Evolutionary conservation across 2,329 filamentous ascomycete species (phyloP).

Genomic region (Arthrocladium fulminans): DNA sequence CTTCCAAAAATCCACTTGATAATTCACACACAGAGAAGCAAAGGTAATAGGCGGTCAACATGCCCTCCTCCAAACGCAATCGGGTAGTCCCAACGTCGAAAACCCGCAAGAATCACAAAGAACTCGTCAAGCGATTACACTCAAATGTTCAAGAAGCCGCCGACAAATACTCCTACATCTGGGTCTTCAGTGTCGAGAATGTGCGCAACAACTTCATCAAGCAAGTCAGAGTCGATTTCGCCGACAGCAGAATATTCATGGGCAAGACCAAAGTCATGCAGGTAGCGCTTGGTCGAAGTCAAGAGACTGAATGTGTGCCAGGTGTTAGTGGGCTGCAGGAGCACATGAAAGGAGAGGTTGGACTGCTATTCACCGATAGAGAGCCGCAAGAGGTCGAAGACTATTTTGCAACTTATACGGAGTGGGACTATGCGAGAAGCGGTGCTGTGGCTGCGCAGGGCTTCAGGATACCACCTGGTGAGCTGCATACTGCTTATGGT

Average conservation of each 20-base stretch:
- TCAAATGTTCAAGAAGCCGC: constrained; percentile 77
- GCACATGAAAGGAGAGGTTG: constrained; percentile 72
- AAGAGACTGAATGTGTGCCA: constrained; percentile 70
- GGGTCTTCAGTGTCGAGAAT: constrained; percentile 90
- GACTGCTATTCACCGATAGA: constrained; percentile 82
- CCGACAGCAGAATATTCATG: constrained; percentile 66
- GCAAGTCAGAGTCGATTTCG: constrained; percentile 29
- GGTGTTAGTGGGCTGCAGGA: constrained; percentile 62
- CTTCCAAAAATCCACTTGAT: neutral
- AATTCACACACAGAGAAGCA: neutral
- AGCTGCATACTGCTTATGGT: constrained; percentile 58
- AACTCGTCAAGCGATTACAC: constrained; percentile 78
- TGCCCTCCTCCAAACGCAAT: constrained; percentile 95
- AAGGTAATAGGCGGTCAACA: too few relatives aligned
- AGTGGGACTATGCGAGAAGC: constrained; percentile 84
- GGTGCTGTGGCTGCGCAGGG: constrained; percentile 64
- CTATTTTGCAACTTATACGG: constrained; percentile 64
- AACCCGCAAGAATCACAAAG: constrained; percentile 81
- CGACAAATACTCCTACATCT: constrained; percentile 79
- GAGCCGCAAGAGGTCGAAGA: constrained; percentile 55
- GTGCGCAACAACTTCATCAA: constrained; percentile 78
- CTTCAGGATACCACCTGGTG: constrained; percentile 74
- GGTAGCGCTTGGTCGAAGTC: constrained; percentile 73
- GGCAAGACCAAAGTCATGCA: constrained; percentile 99
- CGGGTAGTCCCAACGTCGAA: constrained; percentile 84